Evolutionary conservation across 495 filamentous ascomycete species (phyloP).

Genomic region (Podospora comata): DNA sequence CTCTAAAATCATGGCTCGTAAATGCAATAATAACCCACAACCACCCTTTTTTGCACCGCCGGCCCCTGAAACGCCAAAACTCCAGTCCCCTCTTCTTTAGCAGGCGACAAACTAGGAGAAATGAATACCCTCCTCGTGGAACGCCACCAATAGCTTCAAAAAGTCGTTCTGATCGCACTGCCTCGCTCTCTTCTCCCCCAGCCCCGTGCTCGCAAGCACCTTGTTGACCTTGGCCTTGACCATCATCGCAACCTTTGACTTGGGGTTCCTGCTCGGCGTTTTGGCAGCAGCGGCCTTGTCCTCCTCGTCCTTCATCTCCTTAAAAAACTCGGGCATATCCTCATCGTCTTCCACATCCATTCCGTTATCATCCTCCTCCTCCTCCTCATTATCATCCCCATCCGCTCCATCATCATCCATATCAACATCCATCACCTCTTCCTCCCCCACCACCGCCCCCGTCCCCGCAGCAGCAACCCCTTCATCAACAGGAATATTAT

Average conservation of each 20-base stretch:
- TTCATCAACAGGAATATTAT: constrained; percentile 76
- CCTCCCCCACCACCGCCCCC: constrained; percentile 24
- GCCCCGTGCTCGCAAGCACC: constrained; percentile 70
- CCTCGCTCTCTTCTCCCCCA: constrained; percentile 75
- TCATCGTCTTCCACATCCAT: constrained; percentile 48
- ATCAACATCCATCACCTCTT: constrained; percentile 56
- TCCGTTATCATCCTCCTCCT: constrained; percentile 45
- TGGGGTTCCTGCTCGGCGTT: constrained; percentile 50
- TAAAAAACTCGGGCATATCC: constrained; percentile 72
- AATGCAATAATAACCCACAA: not conserved
- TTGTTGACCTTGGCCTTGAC: constrained; percentile 79
- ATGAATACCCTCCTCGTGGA: constrained; percentile 90
- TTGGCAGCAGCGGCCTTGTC: constrained; percentile 41
- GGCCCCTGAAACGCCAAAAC: not conserved
- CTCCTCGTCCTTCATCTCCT: constrained; percentile 52
- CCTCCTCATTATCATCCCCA: constrained; percentile 49
- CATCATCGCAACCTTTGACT: constrained; percentile 71
- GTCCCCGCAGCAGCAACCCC: constrained; percentile 51
- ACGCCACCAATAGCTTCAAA: constrained; percentile 53
- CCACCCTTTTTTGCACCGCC: not conserved
- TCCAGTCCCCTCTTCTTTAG: not conserved
- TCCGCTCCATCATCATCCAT: constrained; percentile 48
- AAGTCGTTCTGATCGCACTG: constrained; percentile 92
- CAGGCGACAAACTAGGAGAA: constrained; percentile 57
- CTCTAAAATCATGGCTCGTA: not conserved